Evolutionary conservation across 306 rosid species (phyloP), one percentile per base, ranked within the genome.

Genomic region (Dicorynia guianensis): DNA sequence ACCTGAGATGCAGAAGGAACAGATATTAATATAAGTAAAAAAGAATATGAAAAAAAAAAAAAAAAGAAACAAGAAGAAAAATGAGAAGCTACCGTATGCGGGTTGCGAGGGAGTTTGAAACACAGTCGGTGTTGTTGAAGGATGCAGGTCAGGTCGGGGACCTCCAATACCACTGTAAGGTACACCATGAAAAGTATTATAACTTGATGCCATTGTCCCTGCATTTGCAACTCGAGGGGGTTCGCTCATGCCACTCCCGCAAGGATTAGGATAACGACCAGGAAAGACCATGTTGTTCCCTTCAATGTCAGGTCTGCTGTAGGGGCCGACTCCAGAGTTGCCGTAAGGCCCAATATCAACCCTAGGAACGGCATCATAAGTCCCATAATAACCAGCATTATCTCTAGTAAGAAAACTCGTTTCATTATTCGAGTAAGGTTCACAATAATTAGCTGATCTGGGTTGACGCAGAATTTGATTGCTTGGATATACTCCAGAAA

Each of bases 1-100:
- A 80, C 81, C 96, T 82, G 87, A 80, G 58, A 50, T 44, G 40
- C 34, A 61, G 76, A 69, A 77, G 62, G 4, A 66, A 81, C 85
- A 77, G n/a, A 66, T 17, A n/a, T 47, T 63, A 25, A 49, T 12
- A 62, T 39, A 17, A 13, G 17, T 8, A 30, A n/a, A 67, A 59
- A 67, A 25, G 30, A 67, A 20, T 6, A 57, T 38, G 58, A 14
- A 1, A n/a, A 17, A 67, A 30, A 5, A 34, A 20, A 9, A 33
- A 17, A 3, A 38, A 13, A 15, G 11, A 10, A 0, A 54, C 6
- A 3, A 56, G 9, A 19, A 67, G 38, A 49, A 3, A 17, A 25
- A 39, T 30, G 64, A 62, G 12, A 38, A 54, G 62, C 43, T 69
- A 77, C 88, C 81, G 50, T 38, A 46, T 25, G 78, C n/a, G 62